Evolutionary conservation across 139 green algal genomes (phyloP).

Genomic region (Edaphochlamys debaryana): DNA sequence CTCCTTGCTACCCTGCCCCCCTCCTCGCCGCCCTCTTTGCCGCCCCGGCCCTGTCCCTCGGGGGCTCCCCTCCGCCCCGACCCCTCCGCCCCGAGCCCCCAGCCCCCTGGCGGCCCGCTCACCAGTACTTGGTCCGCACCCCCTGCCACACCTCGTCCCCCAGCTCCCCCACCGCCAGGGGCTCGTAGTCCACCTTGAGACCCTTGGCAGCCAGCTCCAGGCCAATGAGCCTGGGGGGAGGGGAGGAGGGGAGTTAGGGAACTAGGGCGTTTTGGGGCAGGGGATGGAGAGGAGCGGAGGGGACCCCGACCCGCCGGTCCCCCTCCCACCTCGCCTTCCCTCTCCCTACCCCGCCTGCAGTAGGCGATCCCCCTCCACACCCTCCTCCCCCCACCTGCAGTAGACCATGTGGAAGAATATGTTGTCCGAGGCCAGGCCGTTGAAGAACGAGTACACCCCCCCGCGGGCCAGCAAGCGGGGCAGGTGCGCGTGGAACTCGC

Average conservation of each 20-base stretch:
- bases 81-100: too few species aligned
- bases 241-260: too few species aligned
- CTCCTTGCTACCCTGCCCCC: too few species aligned
- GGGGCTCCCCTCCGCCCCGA: too few species aligned
- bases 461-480: constrained; percentile 76
- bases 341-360: neutral
- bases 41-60: too few species aligned
- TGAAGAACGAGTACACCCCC: constrained; percentile 97
- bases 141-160: constrained; percentile 81
- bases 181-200: constrained; percentile 74
- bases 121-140: constrained; percentile 86
- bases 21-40: too few species aligned
- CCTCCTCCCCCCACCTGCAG: neutral
- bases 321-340: too few species aligned
- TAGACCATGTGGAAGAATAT: constrained; percentile 90
- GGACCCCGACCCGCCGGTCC: constrained; percentile 51
- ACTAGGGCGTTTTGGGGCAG: too few species aligned
- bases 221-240: constrained; percentile 57
- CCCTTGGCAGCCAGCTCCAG: constrained; percentile 73
- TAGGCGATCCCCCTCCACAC: neutral
- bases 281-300: neutral
- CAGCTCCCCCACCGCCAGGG: constrained; percentile 73
- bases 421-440: constrained; percentile 80
- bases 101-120: too few species aligned
- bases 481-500: constrained; percentile 76